Evolutionary conservation across 2,329 filamentous ascomycete species (phyloP).

Genomic region (Neofusicoccum ribis): DNA sequence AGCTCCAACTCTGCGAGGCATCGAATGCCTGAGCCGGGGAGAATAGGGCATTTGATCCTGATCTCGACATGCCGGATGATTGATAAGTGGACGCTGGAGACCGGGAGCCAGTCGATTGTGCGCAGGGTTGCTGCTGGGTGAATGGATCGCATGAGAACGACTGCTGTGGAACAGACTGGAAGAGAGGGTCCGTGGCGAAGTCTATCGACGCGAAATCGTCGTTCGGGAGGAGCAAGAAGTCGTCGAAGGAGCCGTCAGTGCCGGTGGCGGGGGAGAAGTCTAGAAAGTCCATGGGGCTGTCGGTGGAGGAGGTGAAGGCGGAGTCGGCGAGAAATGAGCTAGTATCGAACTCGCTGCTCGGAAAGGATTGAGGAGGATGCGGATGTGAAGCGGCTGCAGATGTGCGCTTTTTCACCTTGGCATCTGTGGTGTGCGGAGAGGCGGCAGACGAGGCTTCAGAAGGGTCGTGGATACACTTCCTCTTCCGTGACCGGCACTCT

Average conservation of each 20-base stretch:
- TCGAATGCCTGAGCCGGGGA: not conserved
- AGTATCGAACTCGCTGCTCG: slow-evolving; percentile 6
- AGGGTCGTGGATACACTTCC: slow-evolving; percentile 20
- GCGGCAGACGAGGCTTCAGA: slow-evolving; percentile 11
- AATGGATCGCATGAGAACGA: not conserved
- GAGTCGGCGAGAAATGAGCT: slow-evolving; percentile 3
- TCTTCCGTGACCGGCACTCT: slow-evolving; percentile 15
- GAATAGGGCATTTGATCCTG: not conserved
- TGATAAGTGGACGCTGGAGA: slow-evolving; percentile 7
- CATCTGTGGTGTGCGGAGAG: not conserved
- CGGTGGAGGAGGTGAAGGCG: not conserved
- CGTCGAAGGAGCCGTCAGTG: slow-evolving; percentile 6
- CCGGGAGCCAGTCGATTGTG: not conserved
- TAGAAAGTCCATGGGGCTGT: slow-evolving; percentile 13
- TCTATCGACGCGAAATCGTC: slow-evolving; percentile 16
- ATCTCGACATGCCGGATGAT: slow-evolving; percentile 11
- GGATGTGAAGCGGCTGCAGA: slow-evolving; percentile 4
- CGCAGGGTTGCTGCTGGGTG: not conserved
- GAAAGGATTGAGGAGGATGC: slow-evolving; percentile 16
- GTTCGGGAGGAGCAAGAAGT: slow-evolving; percentile 15
- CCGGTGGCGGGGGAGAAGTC: slow-evolving; percentile 10
- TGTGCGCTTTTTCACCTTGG: slow-evolving; percentile 17
- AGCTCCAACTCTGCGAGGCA: not conserved
- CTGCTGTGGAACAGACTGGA: slow-evolving; percentile 2
- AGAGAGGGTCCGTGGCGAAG: slow-evolving; percentile 14